These are phyloP conservation scores for Saccharata proteae DNA, from an alignment of 2,329 filamentous ascomycete species.

Conservation along the genomic window DNA sequence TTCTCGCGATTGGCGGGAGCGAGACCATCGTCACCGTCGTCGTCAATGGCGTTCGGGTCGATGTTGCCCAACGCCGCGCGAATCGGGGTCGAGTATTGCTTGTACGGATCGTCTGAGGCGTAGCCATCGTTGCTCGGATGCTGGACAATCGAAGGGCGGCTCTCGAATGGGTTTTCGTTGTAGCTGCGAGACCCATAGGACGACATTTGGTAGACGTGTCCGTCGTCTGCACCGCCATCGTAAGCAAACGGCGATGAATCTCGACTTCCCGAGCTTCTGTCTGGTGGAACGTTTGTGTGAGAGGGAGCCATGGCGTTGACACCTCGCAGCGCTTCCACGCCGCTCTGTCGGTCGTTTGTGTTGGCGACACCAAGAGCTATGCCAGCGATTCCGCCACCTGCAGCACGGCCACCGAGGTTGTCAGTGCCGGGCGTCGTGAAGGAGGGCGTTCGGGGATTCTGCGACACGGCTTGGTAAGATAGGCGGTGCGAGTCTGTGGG, in stretches of 20 bases:
- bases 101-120: conserved; percentile 53
- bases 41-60: conserved; percentile 68
- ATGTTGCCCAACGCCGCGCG: conserved; percentile 35
- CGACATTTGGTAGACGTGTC: neutral
- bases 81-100: conserved; percentile 39
- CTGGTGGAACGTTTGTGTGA: no score
- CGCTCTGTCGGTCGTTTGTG: conserved; percentile 47
- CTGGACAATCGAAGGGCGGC: conserved; percentile 38
- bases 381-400: conserved; percentile 53
- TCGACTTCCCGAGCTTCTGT: no score
- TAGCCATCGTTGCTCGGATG: conserved; percentile 20
- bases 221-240: no score
- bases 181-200: neutral
- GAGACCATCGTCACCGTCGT: conserved; percentile 81
- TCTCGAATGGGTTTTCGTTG: conserved; percentile 29
- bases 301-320: neutral
- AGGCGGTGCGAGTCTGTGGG: neutral
- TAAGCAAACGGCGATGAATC: no score
- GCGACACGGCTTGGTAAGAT: neutral
- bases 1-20: conserved; percentile 35
- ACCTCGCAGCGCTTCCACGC: conserved; percentile 47
- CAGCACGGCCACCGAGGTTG: conserved; percentile 51
- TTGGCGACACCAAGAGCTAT: conserved; percentile 56
- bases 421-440: conserved; percentile 50
- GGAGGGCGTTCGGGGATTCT: conserved; percentile 9